A percentile compares a stretch with the other conserved stretches of the same genome.
phyloP scores from a whole-genome alignment of 2,329 filamentous ascomycete species.

The Fusarium albosuccineum region DNA sequence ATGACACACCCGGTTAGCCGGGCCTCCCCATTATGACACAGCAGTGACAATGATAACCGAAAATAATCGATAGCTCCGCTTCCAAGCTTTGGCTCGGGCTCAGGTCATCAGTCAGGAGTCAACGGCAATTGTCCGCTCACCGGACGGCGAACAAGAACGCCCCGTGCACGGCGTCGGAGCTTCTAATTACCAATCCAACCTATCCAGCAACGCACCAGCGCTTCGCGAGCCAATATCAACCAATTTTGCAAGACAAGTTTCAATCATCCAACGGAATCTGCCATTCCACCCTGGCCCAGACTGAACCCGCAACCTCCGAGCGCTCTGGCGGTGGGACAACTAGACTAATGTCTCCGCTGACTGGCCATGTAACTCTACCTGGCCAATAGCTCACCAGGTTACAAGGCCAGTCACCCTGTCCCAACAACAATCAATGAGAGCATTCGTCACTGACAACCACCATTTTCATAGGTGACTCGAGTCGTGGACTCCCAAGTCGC shows the following conservation, averaged over 20 bases:
- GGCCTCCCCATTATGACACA: constrained; percentile 22
- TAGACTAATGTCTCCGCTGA: constrained; percentile 36
- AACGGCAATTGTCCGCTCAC: constrained; percentile 16
- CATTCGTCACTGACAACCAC: constrained; percentile 4
- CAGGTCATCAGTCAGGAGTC: constrained; percentile 10
- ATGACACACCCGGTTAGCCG: constrained; percentile 35
- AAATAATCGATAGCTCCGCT: constrained; percentile 39
- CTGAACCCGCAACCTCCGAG: constrained; percentile 11
- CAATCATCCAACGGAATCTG: constrained; percentile 23
- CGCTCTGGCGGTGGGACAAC: constrained; percentile 31
- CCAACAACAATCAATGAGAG: neutral
- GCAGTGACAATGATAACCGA: constrained; percentile 27
- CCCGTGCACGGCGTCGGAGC: neutral
- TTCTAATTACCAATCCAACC: neutral
- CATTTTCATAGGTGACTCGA: neutral
- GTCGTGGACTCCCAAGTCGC: neutral
- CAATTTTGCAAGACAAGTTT: constrained; percentile 15
- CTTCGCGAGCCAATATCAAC: constrained; percentile 1
- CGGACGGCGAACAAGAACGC: constrained; percentile 19
- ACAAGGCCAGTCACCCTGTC: neutral
- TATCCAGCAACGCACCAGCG: constrained; percentile 5
- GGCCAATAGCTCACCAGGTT: constrained; percentile 11
- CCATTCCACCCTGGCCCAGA: constrained; percentile 3
- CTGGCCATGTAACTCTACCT: constrained; percentile 27
- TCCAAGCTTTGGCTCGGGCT: constrained; percentile 29